Evolutionary conservation across 345 rosid species (phyloP).

Genomic region (Boechera retrofracta): DNA sequence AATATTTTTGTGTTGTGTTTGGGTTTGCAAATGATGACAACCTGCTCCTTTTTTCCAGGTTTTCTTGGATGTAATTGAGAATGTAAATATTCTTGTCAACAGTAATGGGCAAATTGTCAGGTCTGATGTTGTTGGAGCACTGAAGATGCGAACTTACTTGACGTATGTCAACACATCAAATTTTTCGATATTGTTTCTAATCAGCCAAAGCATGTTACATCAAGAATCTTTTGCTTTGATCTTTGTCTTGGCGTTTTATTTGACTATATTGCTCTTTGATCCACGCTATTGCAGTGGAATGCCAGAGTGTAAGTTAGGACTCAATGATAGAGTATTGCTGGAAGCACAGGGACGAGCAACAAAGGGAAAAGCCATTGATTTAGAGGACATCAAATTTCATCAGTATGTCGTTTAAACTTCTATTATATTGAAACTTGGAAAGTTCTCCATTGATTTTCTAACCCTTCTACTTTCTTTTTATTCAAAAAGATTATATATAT

Average conservation of each 20-base stretch:
- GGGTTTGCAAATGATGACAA: constrained; percentile 18
- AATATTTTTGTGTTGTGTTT: constrained; percentile 18
- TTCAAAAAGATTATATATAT: not conserved
- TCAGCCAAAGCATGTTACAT: constrained; percentile 3
- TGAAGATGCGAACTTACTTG: constrained; percentile 96
- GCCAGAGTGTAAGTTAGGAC: constrained; percentile 99
- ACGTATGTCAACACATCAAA: constrained; percentile 55
- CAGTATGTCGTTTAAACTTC: constrained; percentile 57
- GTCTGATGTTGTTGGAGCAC: constrained; percentile 96
- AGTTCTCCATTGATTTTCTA: not conserved
- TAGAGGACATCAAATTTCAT: constrained; percentile 97
- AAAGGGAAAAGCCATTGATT: constrained; percentile 95
- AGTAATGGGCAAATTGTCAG: constrained; percentile 93
- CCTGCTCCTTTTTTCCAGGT: constrained; percentile 56
- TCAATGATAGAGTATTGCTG: constrained; percentile 89
- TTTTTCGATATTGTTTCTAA: not conserved
- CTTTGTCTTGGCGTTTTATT: constrained; percentile 18
- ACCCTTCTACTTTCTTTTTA: not conserved
- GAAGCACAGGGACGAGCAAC: constrained; percentile 97
- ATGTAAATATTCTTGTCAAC: constrained; percentile 93
- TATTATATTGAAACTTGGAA: not conserved
- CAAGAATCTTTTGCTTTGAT: not conserved
- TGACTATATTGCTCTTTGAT: constrained; percentile 2
- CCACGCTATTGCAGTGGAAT: constrained; percentile 67
- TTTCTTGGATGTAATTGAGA: constrained; percentile 94